A percentile compares a stretch with the other conserved stretches of the same genome.
phyloP scores from a whole-genome alignment of 306 rosid species.

The Trichosanthes truncata region DNA sequence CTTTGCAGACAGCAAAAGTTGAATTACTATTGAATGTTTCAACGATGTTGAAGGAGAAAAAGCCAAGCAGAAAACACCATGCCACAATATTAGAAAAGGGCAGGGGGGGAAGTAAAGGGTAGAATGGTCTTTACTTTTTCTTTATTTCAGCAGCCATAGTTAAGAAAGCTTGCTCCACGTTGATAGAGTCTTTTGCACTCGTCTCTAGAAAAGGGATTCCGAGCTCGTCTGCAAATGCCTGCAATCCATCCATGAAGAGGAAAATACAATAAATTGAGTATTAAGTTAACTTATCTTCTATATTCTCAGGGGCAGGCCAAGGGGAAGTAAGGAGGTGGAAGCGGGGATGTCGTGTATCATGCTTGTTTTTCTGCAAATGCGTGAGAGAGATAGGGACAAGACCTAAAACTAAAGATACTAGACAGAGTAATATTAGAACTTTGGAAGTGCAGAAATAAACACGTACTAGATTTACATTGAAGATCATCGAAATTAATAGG shows the following conservation, averaged over 20 bases:
- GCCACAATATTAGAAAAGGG: not conserved
- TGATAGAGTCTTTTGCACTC: slow-evolving; percentile 93
- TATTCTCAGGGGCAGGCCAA: not conserved
- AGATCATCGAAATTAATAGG: not conserved
- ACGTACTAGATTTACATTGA: not conserved
- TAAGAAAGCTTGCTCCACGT: slow-evolving; percentile 97
- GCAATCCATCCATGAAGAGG: slow-evolving; percentile 19
- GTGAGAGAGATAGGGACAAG: not conserved
- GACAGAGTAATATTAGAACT: not conserved
- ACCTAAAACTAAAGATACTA: not conserved
- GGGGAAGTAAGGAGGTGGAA: not conserved
- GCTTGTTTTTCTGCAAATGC: not conserved
- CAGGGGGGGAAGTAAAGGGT: not conserved
- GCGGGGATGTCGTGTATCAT: too few relatives aligned
- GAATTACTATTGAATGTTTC: not conserved
- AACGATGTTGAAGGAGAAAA: not conserved
- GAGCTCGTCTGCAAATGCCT: slow-evolving; percentile 93
- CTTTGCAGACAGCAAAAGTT: not conserved
- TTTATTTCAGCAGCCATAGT: slow-evolving; percentile 92
- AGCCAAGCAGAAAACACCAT: not conserved
- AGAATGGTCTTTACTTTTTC: slow-evolving; percentile 53
- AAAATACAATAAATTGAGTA: not conserved
- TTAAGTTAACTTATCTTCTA: not conserved
- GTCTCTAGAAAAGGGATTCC: slow-evolving; percentile 98
- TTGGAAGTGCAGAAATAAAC: not conserved